phyloP scores from a whole-genome alignment of 2,329 filamentous ascomycete genomes.

The Harringtonia lauricola region DNA sequence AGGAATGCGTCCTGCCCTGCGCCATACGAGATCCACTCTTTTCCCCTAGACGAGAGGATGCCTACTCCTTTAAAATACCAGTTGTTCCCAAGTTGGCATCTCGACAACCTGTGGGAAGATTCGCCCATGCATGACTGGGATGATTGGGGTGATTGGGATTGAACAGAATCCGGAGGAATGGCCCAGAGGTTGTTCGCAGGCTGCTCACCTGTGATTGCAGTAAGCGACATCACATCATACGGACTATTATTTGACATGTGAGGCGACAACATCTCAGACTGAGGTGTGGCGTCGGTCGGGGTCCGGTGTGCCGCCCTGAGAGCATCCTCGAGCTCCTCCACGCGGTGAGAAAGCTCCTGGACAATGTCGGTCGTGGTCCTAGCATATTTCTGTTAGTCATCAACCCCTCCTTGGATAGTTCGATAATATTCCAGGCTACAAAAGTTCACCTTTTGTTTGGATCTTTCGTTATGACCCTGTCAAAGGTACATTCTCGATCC shows the following conservation, averaged over 20 bases:
- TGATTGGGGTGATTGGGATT: not conserved
- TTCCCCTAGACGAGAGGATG: not conserved
- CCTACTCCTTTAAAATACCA: not conserved
- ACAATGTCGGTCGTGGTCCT: not conserved
- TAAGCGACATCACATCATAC: not conserved
- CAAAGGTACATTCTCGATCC: not conserved
- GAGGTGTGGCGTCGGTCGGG: not conserved
- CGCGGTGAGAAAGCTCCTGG: not conserved
- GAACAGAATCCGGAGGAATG: not conserved
- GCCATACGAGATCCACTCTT: slow-evolving; percentile 1
- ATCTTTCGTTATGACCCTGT: not conserved
- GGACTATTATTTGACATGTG: not conserved
- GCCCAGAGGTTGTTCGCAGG: not conserved
- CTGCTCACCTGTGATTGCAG: not conserved
- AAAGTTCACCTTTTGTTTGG: not conserved
- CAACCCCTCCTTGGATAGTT: not conserved
- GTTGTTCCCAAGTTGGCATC: not conserved
- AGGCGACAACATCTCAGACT: not conserved
- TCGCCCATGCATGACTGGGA: not conserved
- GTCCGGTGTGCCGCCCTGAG: not conserved
- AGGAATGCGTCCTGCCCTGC: not conserved
- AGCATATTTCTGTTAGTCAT: not conserved
- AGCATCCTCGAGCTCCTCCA: slow-evolving; percentile 1
- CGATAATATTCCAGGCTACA: not conserved
- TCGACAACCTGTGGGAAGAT: not conserved